Conservation (phyloP, 257 asterid species). For the Solanum appendiculatum region DNA sequence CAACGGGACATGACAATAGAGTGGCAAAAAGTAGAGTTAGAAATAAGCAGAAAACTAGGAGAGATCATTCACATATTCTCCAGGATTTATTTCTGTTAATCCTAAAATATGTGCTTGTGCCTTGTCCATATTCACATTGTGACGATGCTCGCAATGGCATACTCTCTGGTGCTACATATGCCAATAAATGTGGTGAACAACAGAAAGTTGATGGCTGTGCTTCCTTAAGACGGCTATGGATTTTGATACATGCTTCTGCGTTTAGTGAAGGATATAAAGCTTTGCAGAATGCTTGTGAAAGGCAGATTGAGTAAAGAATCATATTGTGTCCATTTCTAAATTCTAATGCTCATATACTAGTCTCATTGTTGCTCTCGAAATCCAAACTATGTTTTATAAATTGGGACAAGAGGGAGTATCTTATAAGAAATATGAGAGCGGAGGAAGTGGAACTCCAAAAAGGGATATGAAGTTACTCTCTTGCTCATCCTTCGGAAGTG, state of each 20-base stretch:
- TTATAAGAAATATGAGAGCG: slow-evolving; percentile 17
- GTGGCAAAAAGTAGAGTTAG: too few relatives aligned
- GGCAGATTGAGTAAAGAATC: slow-evolving; percentile 20
- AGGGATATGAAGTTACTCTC: not conserved
- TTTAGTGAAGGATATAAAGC: slow-evolving; percentile 59
- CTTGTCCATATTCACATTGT: slow-evolving; percentile 31
- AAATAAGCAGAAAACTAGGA: too few relatives aligned
- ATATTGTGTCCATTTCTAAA: not conserved
- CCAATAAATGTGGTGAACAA: slow-evolving; percentile 9
- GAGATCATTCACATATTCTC: not conserved
- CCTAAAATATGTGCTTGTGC: slow-evolving; percentile 39
- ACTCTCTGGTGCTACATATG: slow-evolving; percentile 39
- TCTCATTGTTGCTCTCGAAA: not conserved
- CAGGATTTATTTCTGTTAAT: slow-evolving; percentile 46
- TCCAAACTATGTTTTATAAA: too few relatives aligned
- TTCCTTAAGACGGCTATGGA: slow-evolving; percentile 45
- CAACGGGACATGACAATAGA: too few relatives aligned
- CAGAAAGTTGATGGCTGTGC: slow-evolving; percentile 7
- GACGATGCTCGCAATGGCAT: slow-evolving; percentile 26
- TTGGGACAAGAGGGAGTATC: not conserved
- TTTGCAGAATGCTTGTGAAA: slow-evolving; percentile 42
- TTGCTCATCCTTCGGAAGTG: slow-evolving; percentile 13
- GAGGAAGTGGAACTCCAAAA: slow-evolving; percentile 2
- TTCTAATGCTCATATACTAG: not conserved
- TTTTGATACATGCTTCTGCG: slow-evolving; percentile 85